phyloP scores from a whole-genome alignment of 1,139 yeast species.

The Candida sojae region DNA sequence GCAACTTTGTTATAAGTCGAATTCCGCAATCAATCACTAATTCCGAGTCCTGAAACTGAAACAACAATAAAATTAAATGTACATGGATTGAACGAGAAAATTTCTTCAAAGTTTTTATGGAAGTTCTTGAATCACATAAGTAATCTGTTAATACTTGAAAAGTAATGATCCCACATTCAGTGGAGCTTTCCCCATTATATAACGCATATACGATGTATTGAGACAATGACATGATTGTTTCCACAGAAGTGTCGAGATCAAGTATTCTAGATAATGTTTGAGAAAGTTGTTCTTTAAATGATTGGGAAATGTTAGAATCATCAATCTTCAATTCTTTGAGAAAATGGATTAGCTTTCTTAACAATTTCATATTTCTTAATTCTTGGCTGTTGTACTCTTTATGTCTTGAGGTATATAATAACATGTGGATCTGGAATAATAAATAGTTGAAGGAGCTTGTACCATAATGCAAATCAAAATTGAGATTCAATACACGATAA shows the following conservation, averaged over 20 bases:
- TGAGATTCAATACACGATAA: constrained; percentile 32
- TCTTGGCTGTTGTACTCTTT: constrained; percentile 50
- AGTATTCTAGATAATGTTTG: constrained; percentile 25
- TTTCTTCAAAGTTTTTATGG: constrained; percentile 42
- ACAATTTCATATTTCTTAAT: constrained; percentile 52
- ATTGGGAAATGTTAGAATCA: constrained; percentile 13
- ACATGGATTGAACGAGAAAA: constrained; percentile 60
- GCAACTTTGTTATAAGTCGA: constrained; percentile 49
- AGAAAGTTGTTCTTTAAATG: constrained; percentile 20
- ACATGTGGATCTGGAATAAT: constrained; percentile 55
- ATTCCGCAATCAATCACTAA: constrained; percentile 50
- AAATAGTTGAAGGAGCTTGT: constrained; percentile 50
- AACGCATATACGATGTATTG: constrained; percentile 38
- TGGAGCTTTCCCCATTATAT: constrained; percentile 29
- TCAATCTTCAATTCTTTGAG: constrained; percentile 33
- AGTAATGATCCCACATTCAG: constrained; percentile 30
- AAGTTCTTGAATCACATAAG: constrained; percentile 30
- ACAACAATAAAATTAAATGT: constrained; percentile 64
- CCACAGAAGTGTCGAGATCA: constrained; percentile 37
- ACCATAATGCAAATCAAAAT: constrained; percentile 37
- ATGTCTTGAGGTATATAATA: constrained; percentile 53
- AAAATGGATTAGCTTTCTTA: constrained; percentile 55
- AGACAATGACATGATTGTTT: constrained; percentile 35
- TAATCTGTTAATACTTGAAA: constrained; percentile 32
- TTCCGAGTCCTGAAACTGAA: constrained; percentile 38